Conservation (phyloP, 345 rosid species). For the Arabidopsis suecica region DNA sequence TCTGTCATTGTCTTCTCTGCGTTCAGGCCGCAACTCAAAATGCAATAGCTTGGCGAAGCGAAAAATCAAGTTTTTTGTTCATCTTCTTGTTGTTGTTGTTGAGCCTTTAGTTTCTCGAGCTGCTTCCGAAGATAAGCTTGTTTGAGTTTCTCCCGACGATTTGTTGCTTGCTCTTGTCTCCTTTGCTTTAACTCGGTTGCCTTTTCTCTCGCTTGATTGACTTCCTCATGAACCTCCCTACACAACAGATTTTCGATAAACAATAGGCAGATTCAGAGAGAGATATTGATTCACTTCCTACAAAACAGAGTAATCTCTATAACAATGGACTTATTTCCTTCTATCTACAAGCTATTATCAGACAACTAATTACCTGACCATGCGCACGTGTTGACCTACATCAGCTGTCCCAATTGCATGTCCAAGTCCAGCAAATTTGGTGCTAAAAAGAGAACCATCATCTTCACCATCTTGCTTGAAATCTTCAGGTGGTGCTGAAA, state of each 20-base stretch:
- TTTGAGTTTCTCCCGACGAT: constrained; percentile 78
- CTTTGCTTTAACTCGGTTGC: constrained; percentile 67
- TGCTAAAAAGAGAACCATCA: constrained; percentile 50
- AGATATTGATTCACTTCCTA: background rate
- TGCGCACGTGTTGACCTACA: constrained; percentile 73
- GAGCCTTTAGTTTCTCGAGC: constrained; percentile 82
- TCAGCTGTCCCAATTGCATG: constrained; percentile 61
- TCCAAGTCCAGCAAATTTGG: constrained; percentile 67
- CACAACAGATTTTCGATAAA: constrained; percentile 1
- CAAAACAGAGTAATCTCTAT: background rate
- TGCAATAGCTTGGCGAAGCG: background rate
- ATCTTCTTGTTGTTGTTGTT: constrained; percentile 31
- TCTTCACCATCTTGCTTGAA: constrained; percentile 44
- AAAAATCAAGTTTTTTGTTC: constrained; percentile 21
- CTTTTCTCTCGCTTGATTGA: constrained; percentile 79
- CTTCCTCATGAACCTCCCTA: constrained; percentile 97
- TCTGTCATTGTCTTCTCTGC: constrained; percentile 84
- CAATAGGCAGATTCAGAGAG: background rate
- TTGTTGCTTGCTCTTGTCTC: constrained; percentile 77
- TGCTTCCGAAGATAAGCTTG: constrained; percentile 86
- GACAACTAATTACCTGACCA: constrained; percentile 64
- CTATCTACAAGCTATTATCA: background rate
- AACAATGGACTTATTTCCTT: background rate
- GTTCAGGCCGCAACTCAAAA: background rate
- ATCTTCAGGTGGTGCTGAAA: constrained; percentile 45